Evolutionary conservation across 257 asterid species (phyloP), one percentile per base, ranked within the genome.

Genomic region (Solanum etuberosum): DNA sequence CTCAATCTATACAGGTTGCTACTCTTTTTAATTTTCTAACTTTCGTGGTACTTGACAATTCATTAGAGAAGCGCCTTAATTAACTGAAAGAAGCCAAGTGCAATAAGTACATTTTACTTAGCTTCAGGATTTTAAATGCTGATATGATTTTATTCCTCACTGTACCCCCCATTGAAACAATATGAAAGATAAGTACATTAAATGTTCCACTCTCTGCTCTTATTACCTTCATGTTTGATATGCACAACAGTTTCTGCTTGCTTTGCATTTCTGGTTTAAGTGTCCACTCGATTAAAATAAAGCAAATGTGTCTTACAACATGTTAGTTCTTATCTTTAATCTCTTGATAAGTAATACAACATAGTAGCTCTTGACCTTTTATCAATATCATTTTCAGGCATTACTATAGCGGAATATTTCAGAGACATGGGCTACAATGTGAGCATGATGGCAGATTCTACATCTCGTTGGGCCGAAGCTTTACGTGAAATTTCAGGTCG

Each of bases 391-490:
- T 91, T 77, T 90, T 61, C 96, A 97, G 99, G 99, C 86, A 97
- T 97, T 88, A 97, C 98, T 20, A 94, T 97, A 85, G 99, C 99
- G 68, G 99, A 97, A 89, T 97, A 95, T 88, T 97, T 97, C 89
- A 93, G 99, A 94, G 99, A 97, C 90, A 97, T 97, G 99, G 99
- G 99, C 73, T 97, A 97, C 96, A 97, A 97, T 91, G 99, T 97
- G 85, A 95, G 99, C 90, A 97, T 97, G 99, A 97, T 97, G 99
- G 99, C 99, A 87, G 99, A 97, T 91, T 97, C 99, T 42, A 97
- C 99, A 23, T 97, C 99, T 85, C 98, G 99, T 67, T 97, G 99
- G 99, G 99, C 99, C 18, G 99, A 97, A 93, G 99, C 99, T 68
- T 90, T 97, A 94, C 99, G 99, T 93, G 99, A 97, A 91, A 97